These are phyloP conservation scores for Ustilago curta DNA, from an alignment of 1,284 basidiomycete species.

Conservation along the genomic window DNA sequence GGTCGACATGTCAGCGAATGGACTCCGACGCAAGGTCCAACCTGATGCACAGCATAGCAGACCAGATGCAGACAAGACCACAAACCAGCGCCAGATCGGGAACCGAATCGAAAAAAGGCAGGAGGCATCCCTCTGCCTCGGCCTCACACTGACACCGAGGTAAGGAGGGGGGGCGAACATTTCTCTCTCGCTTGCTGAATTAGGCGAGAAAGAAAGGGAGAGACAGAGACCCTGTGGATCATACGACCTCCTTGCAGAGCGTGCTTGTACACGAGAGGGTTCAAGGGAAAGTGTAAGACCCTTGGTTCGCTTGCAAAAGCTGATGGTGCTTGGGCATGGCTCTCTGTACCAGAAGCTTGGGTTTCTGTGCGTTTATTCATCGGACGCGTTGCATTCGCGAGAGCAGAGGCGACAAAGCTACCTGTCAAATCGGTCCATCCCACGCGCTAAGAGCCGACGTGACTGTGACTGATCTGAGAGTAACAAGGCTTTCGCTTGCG, in stretches of 20 bases:
- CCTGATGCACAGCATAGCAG: too few species aligned
- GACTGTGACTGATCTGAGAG: too few species aligned
- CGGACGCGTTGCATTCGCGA: background rate
- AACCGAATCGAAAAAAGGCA: constrained; percentile 7
- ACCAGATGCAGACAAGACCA: too few species aligned
- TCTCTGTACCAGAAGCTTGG: background rate
- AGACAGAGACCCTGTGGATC: constrained; percentile 23
- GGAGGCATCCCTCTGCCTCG: constrained; percentile 30
- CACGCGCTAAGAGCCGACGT: too few species aligned
- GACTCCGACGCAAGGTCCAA: constrained; percentile 1
- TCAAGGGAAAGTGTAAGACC: background rate
- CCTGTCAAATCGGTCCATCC: too few species aligned
- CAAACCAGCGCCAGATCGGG: too few species aligned
- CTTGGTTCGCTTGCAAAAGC: background rate
- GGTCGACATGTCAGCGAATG: background rate
- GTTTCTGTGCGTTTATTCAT: background rate
- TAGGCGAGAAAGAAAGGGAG: too few species aligned
- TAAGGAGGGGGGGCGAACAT: constrained; percentile 14
- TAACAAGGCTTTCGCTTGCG: too few species aligned
- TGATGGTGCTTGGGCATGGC: background rate
- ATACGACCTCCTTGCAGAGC: constrained; percentile 13
- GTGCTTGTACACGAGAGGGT: background rate
- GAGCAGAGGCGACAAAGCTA: too few species aligned
- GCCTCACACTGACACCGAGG: constrained; percentile 32
- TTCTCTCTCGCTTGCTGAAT: constrained; percentile 5